Evolutionary conservation across 345 rosid genomes (phyloP).

Genomic region (Euclidium syriacum): DNA sequence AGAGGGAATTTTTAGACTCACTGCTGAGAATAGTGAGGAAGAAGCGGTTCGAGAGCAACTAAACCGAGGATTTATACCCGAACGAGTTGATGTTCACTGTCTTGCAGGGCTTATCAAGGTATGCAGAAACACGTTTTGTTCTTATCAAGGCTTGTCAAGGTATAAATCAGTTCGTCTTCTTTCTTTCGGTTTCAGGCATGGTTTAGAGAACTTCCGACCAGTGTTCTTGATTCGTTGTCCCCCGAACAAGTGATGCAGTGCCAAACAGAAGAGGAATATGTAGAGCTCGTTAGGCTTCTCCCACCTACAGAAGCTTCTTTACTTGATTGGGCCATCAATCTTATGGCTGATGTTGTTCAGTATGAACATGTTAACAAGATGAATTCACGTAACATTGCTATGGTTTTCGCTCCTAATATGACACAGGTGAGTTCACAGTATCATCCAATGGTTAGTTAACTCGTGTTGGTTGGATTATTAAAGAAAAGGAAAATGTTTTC

Average conservation of each 20-base stretch:
- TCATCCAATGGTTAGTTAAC: not conserved
- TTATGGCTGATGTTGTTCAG: conserved; percentile 91
- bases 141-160: conserved; percentile 67
- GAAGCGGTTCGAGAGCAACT: conserved; percentile 83
- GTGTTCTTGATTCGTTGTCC: conserved; percentile 73
- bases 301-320: conserved; percentile 83
- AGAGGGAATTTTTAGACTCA: conserved; percentile 89
- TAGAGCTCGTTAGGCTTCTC: conserved; percentile 65
- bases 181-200: conserved; percentile 61
- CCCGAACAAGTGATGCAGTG: conserved; percentile 87
- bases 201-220: conserved; percentile 94
- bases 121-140: not conserved
- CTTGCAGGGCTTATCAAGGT: conserved; percentile 73
- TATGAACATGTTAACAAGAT: conserved; percentile 76
- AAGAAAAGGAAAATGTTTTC: not conserved
- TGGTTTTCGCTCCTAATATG: conserved; percentile 99
- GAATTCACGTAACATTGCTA: conserved; percentile 92
- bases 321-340: conserved; percentile 85
- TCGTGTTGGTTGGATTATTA: not conserved
- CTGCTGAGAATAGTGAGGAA: conserved; percentile 81
- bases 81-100: conserved; percentile 76
- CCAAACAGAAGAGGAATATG: conserved; percentile 77
- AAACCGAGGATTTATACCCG: conserved; percentile 69
- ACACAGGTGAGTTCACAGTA: conserved; percentile 53
- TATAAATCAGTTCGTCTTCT: not conserved